Evolutionary conservation across 2,329 filamentous ascomycete genomes (phyloP).

Genomic region (Epichloe hybrida): DNA sequence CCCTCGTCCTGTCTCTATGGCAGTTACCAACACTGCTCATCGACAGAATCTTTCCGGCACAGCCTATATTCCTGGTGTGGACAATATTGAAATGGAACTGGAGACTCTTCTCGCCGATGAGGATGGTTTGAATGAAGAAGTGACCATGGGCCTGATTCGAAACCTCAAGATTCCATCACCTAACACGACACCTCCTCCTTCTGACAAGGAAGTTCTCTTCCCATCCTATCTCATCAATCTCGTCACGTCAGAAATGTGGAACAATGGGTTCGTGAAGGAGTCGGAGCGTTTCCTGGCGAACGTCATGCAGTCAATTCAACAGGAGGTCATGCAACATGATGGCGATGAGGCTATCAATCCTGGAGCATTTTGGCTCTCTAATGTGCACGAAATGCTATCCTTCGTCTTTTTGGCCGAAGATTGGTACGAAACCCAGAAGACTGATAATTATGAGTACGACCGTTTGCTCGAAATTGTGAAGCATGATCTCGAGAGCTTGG

Average conservation of each 20-base stretch:
- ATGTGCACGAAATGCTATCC: slow-evolving; percentile 98
- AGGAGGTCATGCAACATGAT: slow-evolving; percentile 98
- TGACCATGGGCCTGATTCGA: slow-evolving; percentile 87
- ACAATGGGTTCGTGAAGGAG: slow-evolving; percentile 98
- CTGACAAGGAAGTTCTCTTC: slow-evolving; percentile 97
- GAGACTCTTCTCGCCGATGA: slow-evolving; percentile 90
- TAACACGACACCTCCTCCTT: slow-evolving; percentile 73
- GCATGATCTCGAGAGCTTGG: slow-evolving; percentile 92
- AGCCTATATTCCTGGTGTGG: slow-evolving; percentile 65
- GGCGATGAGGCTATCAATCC: slow-evolving; percentile 95
- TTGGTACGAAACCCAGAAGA: slow-evolving; percentile 99
- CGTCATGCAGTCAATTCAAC: slow-evolving; percentile 98
- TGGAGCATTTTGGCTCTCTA: slow-evolving; percentile 96
- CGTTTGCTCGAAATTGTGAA: slow-evolving; percentile 96
- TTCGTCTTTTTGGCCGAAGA: slow-evolving; percentile 98
- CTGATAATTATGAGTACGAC: slow-evolving; percentile 98
- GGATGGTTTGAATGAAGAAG: slow-evolving; percentile 90
- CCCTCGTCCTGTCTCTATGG: slow-evolving; percentile 93
- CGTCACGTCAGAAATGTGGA: slow-evolving; percentile 99
- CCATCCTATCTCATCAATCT: slow-evolving; percentile 97
- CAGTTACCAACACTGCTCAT: slow-evolving; percentile 53
- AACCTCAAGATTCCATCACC: slow-evolving; percentile 94
- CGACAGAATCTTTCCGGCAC: slow-evolving; percentile 61
- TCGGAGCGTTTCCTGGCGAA: slow-evolving; percentile 97
- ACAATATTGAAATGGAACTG: slow-evolving; percentile 90